Evolutionary conservation across 2,329 filamentous ascomycete species (phyloP).

Genomic region (Hypoxylon sp.): DNA sequence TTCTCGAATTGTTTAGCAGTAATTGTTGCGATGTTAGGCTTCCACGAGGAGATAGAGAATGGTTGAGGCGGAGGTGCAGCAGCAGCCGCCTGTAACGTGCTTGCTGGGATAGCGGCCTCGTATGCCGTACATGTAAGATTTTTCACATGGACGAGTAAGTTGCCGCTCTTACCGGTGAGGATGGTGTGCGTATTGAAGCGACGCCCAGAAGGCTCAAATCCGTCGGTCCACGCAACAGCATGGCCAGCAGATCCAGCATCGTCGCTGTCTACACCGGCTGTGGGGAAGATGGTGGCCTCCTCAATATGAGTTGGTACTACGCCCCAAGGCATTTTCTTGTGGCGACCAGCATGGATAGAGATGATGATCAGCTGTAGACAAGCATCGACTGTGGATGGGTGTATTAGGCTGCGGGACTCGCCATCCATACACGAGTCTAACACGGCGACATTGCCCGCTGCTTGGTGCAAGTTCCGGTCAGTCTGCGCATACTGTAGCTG

Average conservation of each 20-base stretch:
- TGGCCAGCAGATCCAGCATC: not conserved
- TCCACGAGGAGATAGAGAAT: slow-evolving; percentile 27
- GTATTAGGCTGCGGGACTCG: slow-evolving; percentile 59
- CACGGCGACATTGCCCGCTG: not conserved
- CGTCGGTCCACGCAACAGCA: slow-evolving; percentile 46
- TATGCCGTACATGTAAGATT: slow-evolving; percentile 45
- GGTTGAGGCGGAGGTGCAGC: not conserved
- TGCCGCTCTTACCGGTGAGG: slow-evolving; percentile 36
- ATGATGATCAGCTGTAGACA: slow-evolving; percentile 54
- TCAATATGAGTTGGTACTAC: slow-evolving; percentile 40
- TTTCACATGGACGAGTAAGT: slow-evolving; percentile 43
- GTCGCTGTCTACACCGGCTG: not conserved
- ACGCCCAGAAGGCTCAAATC: slow-evolving; percentile 27
- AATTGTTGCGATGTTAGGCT: slow-evolving; percentile 21
- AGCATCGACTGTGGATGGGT: slow-evolving; percentile 59
- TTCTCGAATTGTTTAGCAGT: not conserved
- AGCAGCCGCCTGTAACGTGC: not conserved
- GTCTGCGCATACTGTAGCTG: slow-evolving; percentile 52
- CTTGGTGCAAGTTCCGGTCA: slow-evolving; percentile 49
- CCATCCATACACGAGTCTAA: slow-evolving; percentile 25
- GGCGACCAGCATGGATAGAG: slow-evolving; percentile 50
- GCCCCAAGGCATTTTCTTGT: slow-evolving; percentile 53
- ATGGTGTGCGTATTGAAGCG: slow-evolving; percentile 41
- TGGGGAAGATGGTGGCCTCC: slow-evolving; percentile 25
- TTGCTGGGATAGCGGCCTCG: slow-evolving; percentile 46